A percentile compares a stretch with the other conserved stretches of the same genome.
Evolutionary conservation across 768 basidiomycete genomes (phyloP).

Genomic region (Kwoniella sp.): DNA sequence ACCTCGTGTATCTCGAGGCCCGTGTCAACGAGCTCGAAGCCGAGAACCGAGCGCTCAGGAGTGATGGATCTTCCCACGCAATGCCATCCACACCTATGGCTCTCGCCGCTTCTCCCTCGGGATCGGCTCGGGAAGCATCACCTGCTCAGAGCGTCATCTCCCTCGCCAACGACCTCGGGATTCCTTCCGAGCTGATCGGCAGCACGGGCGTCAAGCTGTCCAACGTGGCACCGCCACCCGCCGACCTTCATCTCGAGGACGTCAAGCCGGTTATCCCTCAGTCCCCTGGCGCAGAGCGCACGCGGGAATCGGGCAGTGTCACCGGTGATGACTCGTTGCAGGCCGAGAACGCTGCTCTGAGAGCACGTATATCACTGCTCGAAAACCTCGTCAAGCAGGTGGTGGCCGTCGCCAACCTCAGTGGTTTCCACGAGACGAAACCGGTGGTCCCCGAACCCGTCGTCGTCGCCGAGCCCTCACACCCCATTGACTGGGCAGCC

Average conservation of each 20-base stretch:
- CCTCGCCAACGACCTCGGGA: constrained; percentile 25
- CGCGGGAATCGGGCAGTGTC: background rate
- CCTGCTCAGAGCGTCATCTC: constrained; percentile 24
- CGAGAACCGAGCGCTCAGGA: constrained; percentile 61
- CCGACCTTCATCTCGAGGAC: constrained; percentile 24
- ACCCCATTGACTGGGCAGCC: constrained; percentile 9
- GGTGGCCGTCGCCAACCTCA: constrained; percentile 33
- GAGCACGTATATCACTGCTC: constrained; percentile 31
- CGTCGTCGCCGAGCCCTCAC: background rate
- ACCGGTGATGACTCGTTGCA: constrained; percentile 5
- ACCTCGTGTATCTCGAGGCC: constrained; percentile 65
- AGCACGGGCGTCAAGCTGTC: constrained; percentile 35
- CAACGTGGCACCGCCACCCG: constrained; percentile 32
- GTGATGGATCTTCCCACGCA: constrained; percentile 1
- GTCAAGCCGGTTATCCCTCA: constrained; percentile 28
- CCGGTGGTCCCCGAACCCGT: background rate
- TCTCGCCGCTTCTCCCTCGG: background rate
- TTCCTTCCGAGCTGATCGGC: constrained; percentile 17
- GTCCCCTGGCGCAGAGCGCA: background rate
- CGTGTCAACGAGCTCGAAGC: constrained; percentile 71
- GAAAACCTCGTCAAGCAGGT: constrained; percentile 41
- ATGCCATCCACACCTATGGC: background rate
- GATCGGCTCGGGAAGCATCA: constrained; percentile 15
- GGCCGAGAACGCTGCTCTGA: constrained; percentile 30
- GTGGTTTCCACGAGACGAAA: constrained; percentile 1